Evolutionary conservation across 106 monocot genomes (phyloP), one percentile per base, ranked within the genome.

Genomic region (Dendrobium officinale): DNA sequence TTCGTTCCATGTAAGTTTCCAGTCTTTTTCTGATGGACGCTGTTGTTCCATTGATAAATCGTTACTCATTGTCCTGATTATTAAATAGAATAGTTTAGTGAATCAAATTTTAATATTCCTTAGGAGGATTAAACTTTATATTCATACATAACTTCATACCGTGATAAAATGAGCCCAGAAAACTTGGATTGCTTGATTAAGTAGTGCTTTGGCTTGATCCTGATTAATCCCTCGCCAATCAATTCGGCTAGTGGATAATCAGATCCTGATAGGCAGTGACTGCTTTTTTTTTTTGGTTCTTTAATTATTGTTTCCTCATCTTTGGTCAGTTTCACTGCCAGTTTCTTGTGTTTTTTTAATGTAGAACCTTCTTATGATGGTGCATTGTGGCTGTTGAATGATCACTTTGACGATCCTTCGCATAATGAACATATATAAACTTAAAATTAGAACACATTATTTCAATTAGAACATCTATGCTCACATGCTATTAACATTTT

Each of bases 1-100:
- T 78, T 29, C 75, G 86, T 77, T 87, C 27, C 19, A 55, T 68
- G 77, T 83, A 27, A 80, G 81, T 79, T 55, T 49, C 7, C 22
- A 9, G 19, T 8, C 26, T 42, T n/a, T 58, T 22, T 37, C 17
- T 67, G 67, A 37, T 61, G 61, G 22, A 22, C n/a, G 8, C 22
- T 61, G n/a, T 61, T 61, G n/a, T 61, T 61, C 5, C n/a, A 22
- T 22, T 22, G 3, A 7, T 6, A 61, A n/a, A n/a, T 61, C 61
- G 22, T 61, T 61, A 4, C 22, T 61, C 61, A 22, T 61, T 61
- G 61, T 20, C 6, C 20, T 22, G 5, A 61, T 56, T 61, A 19
- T 22, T 61, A 24, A 61, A 22, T 61, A 22, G 1, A 61, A 61
- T 37, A 3, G 31, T 70, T 29, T 70, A 15, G 10, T 15, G 37